Conservation (phyloP, 176 grass and related monocot species). For the Cenchrus fungigraminus region DNA sequence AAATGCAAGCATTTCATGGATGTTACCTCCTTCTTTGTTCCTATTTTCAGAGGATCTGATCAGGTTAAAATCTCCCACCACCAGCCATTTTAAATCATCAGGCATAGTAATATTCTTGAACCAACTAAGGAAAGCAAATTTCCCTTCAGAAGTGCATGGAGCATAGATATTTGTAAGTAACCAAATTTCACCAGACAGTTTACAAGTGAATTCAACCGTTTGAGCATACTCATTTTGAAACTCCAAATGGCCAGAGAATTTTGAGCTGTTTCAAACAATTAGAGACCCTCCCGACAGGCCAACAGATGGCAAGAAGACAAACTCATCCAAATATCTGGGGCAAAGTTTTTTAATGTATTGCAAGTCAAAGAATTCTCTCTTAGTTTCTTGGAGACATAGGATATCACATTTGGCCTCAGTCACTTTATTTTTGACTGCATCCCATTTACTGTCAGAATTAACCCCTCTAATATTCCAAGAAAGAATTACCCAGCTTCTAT, state of each 20-base stretch:
- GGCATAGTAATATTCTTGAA: neutral
- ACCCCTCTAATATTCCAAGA: neutral
- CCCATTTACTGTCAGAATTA: neutral
- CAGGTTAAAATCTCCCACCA: neutral
- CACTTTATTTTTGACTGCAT: neutral
- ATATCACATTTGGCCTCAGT: neutral
- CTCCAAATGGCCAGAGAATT: too few species aligned
- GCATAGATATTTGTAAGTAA: neutral
- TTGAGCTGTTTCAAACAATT: too few species aligned
- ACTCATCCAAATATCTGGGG: rapidly evolving
- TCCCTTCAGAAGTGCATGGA: neutral
- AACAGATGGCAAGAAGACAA: neutral
- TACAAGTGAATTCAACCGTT: too few species aligned
- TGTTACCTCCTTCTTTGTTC: too few species aligned
- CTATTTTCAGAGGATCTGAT: neutral
- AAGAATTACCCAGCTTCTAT: too few species aligned
- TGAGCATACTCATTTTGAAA: too few species aligned
- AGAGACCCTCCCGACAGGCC: neutral
- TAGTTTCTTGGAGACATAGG: neutral
- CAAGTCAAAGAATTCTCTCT: neutral
- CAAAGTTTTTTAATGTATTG: neutral
- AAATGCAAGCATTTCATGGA: too few species aligned
- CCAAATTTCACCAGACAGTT: too few species aligned
- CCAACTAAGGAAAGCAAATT: neutral
- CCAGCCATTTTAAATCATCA: neutral